Base-by-base conservation (phyloP, 257 asterid genomes). In the Agastache rugosa region DNA sequence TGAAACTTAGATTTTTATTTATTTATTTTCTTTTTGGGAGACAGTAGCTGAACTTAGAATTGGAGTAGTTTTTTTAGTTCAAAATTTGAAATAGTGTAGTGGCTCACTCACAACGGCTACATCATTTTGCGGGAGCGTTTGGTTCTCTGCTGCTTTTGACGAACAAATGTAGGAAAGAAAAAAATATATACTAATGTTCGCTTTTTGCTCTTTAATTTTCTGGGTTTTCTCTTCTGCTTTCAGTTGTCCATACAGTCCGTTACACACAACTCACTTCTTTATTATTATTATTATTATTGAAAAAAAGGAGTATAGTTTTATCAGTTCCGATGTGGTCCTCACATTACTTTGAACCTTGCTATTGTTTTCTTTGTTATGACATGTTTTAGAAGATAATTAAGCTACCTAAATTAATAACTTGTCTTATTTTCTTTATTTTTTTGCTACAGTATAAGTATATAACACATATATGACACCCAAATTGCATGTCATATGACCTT, bases 151-250 rank as follows among this genome's bases (percentile, higher is more conserved):
- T 45, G 62, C 69, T 68, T 69, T 67, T 73, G 29, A 17, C 20
- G 67, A 67, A 31, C 37, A 31, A 31, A 31, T 31, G 37, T 7
- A 31, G 37, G 4, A 31, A 31, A n/a, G n/a, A 5, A 31, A 0
- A 31, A 31, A 31, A 31, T 31, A 4, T 4, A n/a, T n/a, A n/a
- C n/a, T 1, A 39, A 31, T 70, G 0, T 17, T 37, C 53, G 39
- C 80, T 66, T 80, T 80, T 75, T 60, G 37, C 75, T 56, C 78
- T 75, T 75, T 80, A 4, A 29, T 6, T 67, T 44, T 42, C 31
- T 47, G 25, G 9, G 47, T 6, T 74, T 64, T 51, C 62, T 69
- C 74, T 41, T 58, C 23, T 78, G 68, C 60, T 71, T 77, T 58
- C 75, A 29, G 73, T 67, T 74, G 59, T 39, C 11, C 12, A 39